Evolutionary conservation across 352 stramenopile genomes (phyloP).

Genomic region (Pythium myriotylum): DNA sequence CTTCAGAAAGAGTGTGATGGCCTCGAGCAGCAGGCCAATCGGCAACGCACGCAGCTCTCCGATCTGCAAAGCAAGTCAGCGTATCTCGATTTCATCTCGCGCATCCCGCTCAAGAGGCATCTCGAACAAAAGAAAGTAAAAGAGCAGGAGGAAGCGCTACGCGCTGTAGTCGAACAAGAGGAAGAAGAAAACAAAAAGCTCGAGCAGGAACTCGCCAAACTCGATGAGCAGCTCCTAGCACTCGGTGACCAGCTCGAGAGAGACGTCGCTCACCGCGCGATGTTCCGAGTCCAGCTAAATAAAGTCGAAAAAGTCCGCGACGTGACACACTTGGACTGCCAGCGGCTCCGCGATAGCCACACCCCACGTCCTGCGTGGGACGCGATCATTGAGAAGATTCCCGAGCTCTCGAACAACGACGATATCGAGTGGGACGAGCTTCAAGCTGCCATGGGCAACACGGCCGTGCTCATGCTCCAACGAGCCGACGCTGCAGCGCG

Average conservation of each 20-base stretch:
- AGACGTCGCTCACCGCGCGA: slow-evolving; percentile 34
- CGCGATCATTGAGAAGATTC: slow-evolving; percentile 55
- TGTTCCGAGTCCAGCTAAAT: slow-evolving; percentile 20
- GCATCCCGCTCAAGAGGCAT: slow-evolving; percentile 54
- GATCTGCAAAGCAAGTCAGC: slow-evolving; percentile 53
- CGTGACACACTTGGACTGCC: slow-evolving; percentile 26
- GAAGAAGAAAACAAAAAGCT: slow-evolving; percentile 45
- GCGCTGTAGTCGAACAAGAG: slow-evolving; percentile 31
- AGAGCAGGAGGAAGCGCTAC: slow-evolving; percentile 46
- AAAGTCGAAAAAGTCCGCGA: slow-evolving; percentile 36
- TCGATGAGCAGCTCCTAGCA: slow-evolving; percentile 36
- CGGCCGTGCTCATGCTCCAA: slow-evolving; percentile 4
- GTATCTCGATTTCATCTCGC: slow-evolving; percentile 65
- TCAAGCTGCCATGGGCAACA: slow-evolving; percentile 8
- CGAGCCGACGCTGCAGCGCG: slow-evolving; percentile 7
- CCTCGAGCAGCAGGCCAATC: slow-evolving; percentile 42
- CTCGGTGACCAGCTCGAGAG: slow-evolving; percentile 44
- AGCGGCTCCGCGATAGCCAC: slow-evolving; percentile 52
- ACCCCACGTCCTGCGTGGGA: slow-evolving; percentile 72
- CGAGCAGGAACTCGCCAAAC: slow-evolving; percentile 41
- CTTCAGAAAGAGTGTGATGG: slow-evolving; percentile 48
- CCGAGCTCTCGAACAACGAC: slow-evolving; percentile 56
- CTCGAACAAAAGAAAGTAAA: slow-evolving; percentile 65
- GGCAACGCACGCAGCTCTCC: slow-evolving; percentile 37
- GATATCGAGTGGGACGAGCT: slow-evolving; percentile 58